Evolutionary conservation across 345 rosid genomes (phyloP).

Genomic region (Salix udensis): DNA sequence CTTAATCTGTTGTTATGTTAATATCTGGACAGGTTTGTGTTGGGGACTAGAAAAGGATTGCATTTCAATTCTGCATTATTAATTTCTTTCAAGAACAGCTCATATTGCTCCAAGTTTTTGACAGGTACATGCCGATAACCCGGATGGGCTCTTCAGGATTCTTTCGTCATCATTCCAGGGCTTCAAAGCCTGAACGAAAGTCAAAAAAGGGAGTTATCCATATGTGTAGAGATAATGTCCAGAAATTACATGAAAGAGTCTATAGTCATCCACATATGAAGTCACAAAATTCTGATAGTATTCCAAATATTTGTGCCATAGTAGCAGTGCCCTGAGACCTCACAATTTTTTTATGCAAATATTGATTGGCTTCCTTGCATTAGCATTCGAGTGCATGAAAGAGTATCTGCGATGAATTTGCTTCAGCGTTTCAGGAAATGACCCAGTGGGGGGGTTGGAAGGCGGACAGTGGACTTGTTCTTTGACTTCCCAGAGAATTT

Average conservation of each 20-base stretch:
- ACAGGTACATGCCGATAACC: constrained; percentile 93
- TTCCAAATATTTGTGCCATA: neutral
- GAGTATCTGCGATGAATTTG: no score
- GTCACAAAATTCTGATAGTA: no score
- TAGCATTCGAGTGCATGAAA: no score
- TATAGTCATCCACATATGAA: neutral
- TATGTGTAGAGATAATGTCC: neutral
- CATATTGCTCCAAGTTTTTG: neutral
- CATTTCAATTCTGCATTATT: neutral
- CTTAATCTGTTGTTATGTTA: neutral
- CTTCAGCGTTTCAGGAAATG: no score
- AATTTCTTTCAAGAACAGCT: neutral
- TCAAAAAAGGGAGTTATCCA: no score
- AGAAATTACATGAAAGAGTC: neutral
- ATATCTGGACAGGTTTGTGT: neutral
- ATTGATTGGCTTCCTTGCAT: no score
- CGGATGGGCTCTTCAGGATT: constrained; percentile 88
- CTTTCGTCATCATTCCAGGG: constrained; percentile 73
- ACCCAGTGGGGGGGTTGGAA: no score
- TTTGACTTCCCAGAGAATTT: no score
- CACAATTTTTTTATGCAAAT: no score
- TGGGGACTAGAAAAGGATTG: neutral
- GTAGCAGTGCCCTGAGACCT: neutral
- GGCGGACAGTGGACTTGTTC: no score
- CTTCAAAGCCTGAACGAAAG: constrained; percentile 24